Base-by-base conservation (phyloP, 2,329 filamentous ascomycete species). In the Capronia coronata region DNA sequence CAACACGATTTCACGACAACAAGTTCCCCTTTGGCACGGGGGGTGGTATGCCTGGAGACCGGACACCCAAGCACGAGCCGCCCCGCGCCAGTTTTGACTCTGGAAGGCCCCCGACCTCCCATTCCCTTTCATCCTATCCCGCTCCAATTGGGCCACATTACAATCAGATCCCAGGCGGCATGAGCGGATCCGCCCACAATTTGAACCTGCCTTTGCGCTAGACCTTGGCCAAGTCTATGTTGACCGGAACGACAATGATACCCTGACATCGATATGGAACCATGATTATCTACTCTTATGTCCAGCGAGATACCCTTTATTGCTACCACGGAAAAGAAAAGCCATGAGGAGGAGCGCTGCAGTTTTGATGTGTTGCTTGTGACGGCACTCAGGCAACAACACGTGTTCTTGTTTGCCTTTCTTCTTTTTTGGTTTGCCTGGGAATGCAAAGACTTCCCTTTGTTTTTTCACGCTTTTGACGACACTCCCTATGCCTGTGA, bases 51-150 rank as follows among this genome's bases (percentile, higher is more conserved):
- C 79, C 86, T 55, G 87, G 88, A 65, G 88, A 94, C 68, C 77
- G 82, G 61, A 94, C 87, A 34, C 87, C 88, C 58, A 85, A 87
- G 70, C 87, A 94, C 72, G 82, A 83, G 68, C 77, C 85, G 4
- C 34, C 34, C 68, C 84, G 88, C 68, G 83, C 83, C 67, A 94
- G 88, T 67, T 87, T 86, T 68, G 88, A 94, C 71, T 93, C 87
- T 75, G 88, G 88, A 68, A 86, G 88, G 67, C 88, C 88, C 68
- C 91, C 86, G 65, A 94, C 88, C 75, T 93, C 88, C 75, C 86
- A 94, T 84, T 94, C 88, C 78, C 86, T 85, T 86, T 91, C 87
- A 82, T 87, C 87, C 88, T 93, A 86, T 86, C 88, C 78, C 35
- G 87, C 82, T 76, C 86, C 86, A 61, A 84, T 89, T 78, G 87